These are phyloP conservation scores for Exophiala sp. DNA, from an alignment of 2,329 filamentous ascomycete species.

Conservation along the genomic window DNA sequence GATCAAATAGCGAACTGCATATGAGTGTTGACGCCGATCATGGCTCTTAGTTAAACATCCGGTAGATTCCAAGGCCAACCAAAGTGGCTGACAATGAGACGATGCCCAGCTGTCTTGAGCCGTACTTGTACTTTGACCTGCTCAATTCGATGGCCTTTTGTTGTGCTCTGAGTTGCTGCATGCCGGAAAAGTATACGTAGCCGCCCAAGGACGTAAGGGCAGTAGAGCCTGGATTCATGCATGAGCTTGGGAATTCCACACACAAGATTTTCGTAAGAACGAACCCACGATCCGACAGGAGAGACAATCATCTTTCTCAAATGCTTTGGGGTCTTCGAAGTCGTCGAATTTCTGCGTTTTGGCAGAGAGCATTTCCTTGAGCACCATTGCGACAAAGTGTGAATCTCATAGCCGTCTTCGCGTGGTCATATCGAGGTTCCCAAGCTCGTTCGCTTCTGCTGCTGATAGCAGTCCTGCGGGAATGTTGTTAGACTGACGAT, in stretches of 20 bases:
- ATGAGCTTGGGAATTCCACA: constrained; percentile 1
- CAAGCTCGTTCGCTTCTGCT: too few species aligned
- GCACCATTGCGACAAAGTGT: neutral
- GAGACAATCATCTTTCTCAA: constrained; percentile 58
- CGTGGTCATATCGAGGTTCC: too few species aligned
- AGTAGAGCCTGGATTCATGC: constrained; percentile 57
- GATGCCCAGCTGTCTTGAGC: constrained; percentile 65
- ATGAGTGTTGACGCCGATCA: too few species aligned
- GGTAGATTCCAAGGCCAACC: constrained; percentile 67
- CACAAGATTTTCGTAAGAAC: constrained; percentile 28
- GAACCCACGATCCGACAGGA: constrained; percentile 69
- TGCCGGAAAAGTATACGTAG: constrained; percentile 75
- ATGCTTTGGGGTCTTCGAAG: constrained; percentile 13
- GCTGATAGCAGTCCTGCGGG: too few species aligned
- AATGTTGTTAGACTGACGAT: too few species aligned
- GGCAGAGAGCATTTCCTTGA: constrained; percentile 6
- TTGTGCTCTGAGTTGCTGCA: constrained; percentile 66
- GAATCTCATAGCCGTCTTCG: too few species aligned
- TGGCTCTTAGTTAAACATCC: constrained; percentile 55
- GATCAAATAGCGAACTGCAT: too few species aligned
- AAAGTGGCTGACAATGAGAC: constrained; percentile 64
- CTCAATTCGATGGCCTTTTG: constrained; percentile 61
- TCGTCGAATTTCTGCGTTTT: constrained; percentile 10
- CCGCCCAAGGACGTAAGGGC: constrained; percentile 72
- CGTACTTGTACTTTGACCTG: constrained; percentile 69